phyloP scores from a whole-genome alignment of 2,329 filamentous ascomycete genomes.

The Colletotrichum salicis region DNA sequence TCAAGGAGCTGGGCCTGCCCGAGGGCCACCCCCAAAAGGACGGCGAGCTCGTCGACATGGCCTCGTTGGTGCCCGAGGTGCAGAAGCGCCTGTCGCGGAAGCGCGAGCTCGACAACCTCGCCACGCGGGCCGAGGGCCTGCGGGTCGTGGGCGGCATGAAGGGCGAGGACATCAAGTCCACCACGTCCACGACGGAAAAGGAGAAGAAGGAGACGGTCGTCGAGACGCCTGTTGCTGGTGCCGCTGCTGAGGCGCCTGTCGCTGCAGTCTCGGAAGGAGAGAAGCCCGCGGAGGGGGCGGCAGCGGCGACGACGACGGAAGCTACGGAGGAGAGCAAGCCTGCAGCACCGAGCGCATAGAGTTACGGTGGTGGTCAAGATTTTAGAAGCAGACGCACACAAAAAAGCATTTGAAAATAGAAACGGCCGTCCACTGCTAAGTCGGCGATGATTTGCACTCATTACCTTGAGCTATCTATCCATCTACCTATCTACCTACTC shows the following conservation, averaged over 20 bases:
- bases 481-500: too few relatives aligned
- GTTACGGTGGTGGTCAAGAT: not conserved
- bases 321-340: conserved; percentile 35
- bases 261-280: conserved; percentile 12
- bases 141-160: conserved; percentile 60
- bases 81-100: conserved; percentile 57
- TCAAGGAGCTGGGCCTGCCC: conserved; percentile 81
- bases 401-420: not conserved
- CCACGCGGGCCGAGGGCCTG: conserved; percentile 55
- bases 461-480: not conserved
- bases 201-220: conserved; percentile 12
- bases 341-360: conserved; percentile 19
- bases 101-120: conserved; percentile 55
- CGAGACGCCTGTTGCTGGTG: conserved; percentile 19
- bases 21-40: conserved; percentile 92
- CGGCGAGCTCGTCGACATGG: conserved; percentile 77
- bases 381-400: conserved; percentile 12
- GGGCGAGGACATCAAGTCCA: conserved; percentile 49
- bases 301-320: not conserved
- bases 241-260: conserved; percentile 17
- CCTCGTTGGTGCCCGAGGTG: conserved; percentile 72
- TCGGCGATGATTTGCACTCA: not conserved
- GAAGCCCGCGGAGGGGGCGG: conserved; percentile 21
- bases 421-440: not conserved
- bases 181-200: conserved; percentile 35